These are phyloP conservation scores for Penicillium palitans DNA, from an alignment of 2,329 filamentous ascomycete genomes.

Conservation along the genomic window DNA sequence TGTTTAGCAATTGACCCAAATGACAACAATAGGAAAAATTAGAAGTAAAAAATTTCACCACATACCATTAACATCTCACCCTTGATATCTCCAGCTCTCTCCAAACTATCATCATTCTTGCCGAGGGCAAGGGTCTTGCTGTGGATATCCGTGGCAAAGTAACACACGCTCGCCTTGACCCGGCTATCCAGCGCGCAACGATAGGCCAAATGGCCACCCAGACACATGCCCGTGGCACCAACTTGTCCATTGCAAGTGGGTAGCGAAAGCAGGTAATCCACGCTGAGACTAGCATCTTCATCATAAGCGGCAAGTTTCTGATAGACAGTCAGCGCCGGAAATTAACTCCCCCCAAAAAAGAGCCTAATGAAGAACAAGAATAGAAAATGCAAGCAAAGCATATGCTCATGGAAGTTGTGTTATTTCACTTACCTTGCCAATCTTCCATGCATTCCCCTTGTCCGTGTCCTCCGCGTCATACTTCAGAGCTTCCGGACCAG, in stretches of 20 bases:
- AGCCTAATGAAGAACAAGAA: not conserved
- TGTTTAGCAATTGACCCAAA: not conserved
- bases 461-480: constrained; percentile 90
- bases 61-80: constrained; percentile 73
- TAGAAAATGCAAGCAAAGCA: not conserved
- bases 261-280: constrained; percentile 69
- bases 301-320: constrained; percentile 84
- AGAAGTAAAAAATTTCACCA: not conserved
- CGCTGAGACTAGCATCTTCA: constrained; percentile 67
- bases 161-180: constrained; percentile 75
- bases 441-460: constrained; percentile 81
- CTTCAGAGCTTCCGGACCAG: constrained; percentile 74
- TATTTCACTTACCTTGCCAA: constrained; percentile 63
- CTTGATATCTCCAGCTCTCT: constrained; percentile 65
- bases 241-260: constrained; percentile 79
- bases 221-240: constrained; percentile 84
- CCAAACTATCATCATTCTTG: constrained; percentile 63
- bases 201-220: constrained; percentile 84
- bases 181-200: constrained; percentile 72
- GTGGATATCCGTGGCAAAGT: constrained; percentile 93
- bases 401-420: not conserved
- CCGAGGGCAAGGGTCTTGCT: constrained; percentile 70
- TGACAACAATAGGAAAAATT: no score
- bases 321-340: not conserved
- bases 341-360: not conserved